Percentiles rank a stretch among this genome's conserved stretches.
These are phyloP conservation scores for Aureobasidium mangrovei DNA, from an alignment of 2,329 filamentous ascomycete genomes.

Conservation along the genomic window DNA sequence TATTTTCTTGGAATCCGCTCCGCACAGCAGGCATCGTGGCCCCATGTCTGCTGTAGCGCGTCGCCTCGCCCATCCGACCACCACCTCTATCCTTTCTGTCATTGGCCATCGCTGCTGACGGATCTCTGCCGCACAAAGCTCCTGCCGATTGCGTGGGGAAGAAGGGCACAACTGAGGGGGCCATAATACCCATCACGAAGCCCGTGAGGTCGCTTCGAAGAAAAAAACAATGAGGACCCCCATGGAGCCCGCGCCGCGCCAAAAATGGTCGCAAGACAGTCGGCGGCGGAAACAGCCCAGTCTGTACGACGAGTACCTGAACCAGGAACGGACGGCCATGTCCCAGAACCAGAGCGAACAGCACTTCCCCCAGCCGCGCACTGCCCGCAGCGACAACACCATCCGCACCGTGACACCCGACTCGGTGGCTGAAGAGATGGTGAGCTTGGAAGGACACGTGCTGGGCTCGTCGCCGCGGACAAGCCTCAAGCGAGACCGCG, in stretches of 20 bases:
- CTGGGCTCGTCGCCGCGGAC: conserved; percentile 11
- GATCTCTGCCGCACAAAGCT: not conserved
- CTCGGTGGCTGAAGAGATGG: conserved; percentile 12
- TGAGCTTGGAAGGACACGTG: conserved; percentile 9
- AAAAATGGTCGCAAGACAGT: conserved; percentile 18
- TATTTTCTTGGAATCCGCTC: not conserved
- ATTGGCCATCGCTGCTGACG: not conserved
- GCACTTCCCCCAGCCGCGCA: conserved; percentile 1
- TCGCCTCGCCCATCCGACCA: conserved; percentile 6
- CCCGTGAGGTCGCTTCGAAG: not conserved
- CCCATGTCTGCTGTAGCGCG: conserved; percentile 14
- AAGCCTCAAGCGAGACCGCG: conserved; percentile 10
- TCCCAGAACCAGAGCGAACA: conserved; percentile 11
- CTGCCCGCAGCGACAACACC: conserved; percentile 26
- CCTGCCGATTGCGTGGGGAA: not conserved
- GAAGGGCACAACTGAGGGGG: not conserved
- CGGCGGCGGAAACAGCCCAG: conserved; percentile 22
- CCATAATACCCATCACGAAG: not conserved
- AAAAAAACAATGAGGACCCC: conserved; percentile 3
- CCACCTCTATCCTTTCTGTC: not conserved
- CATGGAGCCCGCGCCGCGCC: conserved; percentile 14
- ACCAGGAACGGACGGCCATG: conserved; percentile 18
- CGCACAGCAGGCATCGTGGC: conserved; percentile 13
- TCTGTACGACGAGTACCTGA: conserved; percentile 26
- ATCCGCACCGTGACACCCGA: conserved; percentile 63